Conservation (phyloP, 257 asterid genomes). For the Lithospermum erythrorhizon region DNA sequence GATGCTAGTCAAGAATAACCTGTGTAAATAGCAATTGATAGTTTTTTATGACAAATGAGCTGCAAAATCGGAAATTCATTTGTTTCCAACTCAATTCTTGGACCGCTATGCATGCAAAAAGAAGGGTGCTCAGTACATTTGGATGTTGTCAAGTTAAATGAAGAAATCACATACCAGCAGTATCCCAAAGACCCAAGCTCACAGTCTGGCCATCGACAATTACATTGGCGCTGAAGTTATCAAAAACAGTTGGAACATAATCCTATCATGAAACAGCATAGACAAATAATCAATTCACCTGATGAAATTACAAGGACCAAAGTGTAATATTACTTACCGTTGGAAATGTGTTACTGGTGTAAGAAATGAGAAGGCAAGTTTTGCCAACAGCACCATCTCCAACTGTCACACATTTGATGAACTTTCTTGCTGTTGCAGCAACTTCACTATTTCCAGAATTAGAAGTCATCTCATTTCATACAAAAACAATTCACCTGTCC, state of each 20-base stretch:
- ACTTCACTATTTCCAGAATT: slow-evolving; percentile 5
- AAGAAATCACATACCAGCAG: slow-evolving; percentile 20
- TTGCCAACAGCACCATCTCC: slow-evolving; percentile 42
- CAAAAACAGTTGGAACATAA: slow-evolving; percentile 36
- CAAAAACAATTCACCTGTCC: background rate
- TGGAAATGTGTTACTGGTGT: slow-evolving; percentile 33
- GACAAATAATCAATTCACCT: background rate
- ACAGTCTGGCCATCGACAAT: slow-evolving; percentile 29
- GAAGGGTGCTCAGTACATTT: background rate
- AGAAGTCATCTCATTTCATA: slow-evolving; percentile 8
- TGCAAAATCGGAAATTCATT: background rate
- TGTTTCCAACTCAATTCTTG: too few species aligned
- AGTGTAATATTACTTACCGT: slow-evolving; percentile 9
- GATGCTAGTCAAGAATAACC: too few species aligned
- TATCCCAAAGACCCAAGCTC: slow-evolving; percentile 32
- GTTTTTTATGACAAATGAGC: background rate
- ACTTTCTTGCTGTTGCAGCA: slow-evolving; percentile 17
- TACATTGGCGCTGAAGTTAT: slow-evolving; percentile 35
- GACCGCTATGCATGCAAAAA: background rate
- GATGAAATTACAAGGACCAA: background rate
- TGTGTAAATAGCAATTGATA: background rate
- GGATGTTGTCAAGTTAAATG: background rate
- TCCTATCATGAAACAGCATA: slow-evolving; percentile 9
- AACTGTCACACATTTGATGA: slow-evolving; percentile 34
- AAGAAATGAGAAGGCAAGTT: slow-evolving; percentile 34